Evolutionary conservation across 2,329 filamentous ascomycete species (phyloP).

Genomic region (Coniosporium tulheliwenetii): DNA sequence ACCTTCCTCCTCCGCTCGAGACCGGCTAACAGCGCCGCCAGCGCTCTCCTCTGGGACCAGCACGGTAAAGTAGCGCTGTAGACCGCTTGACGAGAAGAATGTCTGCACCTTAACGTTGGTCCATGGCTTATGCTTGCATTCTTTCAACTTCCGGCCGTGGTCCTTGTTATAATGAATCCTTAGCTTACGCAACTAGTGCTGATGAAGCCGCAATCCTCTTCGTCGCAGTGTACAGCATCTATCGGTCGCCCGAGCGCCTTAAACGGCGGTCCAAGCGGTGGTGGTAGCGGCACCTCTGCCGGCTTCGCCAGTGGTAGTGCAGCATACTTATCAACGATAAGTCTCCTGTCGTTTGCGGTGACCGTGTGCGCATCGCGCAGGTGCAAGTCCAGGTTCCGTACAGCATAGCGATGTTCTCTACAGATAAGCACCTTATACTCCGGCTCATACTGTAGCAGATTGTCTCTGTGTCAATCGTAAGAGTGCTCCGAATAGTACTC

Average conservation of each 20-base stretch:
- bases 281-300: background rate
- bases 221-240: background rate
- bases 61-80: too few relatives aligned
- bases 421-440: background rate
- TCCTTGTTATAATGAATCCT: background rate
- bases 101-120: too few relatives aligned
- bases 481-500: background rate
- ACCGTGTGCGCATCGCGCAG: background rate
- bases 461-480: background rate
- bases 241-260: background rate
- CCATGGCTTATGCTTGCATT: slow-evolving; percentile 1
- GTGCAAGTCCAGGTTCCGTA: background rate
- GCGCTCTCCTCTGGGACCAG: background rate
- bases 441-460: background rate
- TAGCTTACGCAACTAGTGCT: background rate
- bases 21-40: background rate
- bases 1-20: slow-evolving; percentile 1
- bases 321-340: background rate
- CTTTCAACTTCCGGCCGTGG: slow-evolving; percentile 2
- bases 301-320: background rate
- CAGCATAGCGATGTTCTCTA: background rate
- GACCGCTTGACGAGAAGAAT: too few relatives aligned
- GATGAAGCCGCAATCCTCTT: background rate
- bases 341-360: background rate
- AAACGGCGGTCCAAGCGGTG: background rate